Percentiles rank a stretch among this genome's conserved stretches.
Conservation (phyloP, 2,329 filamentous ascomycete genomes). For the Coleophoma crateriformis region DNA sequence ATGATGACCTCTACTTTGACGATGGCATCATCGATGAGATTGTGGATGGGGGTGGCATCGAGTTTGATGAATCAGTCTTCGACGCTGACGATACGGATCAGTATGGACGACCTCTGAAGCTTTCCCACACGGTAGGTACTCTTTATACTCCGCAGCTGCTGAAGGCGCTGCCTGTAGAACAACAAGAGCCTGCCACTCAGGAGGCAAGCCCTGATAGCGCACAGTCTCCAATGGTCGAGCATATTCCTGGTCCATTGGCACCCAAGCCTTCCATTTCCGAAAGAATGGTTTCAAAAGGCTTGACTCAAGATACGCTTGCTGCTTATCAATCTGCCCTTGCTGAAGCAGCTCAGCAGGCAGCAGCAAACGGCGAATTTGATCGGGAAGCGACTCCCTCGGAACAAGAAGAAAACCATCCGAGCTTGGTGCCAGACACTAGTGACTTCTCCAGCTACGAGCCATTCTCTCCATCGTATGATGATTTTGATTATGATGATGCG, state of each 20-base stretch:
- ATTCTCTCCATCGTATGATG: constrained; percentile 30
- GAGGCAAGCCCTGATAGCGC: background rate
- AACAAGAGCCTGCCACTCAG: background rate
- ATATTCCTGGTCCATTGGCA: constrained; percentile 8
- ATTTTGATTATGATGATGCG: constrained; percentile 53
- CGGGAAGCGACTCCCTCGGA: constrained; percentile 36
- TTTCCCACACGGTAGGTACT: constrained; percentile 20
- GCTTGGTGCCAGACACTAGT: constrained; percentile 34
- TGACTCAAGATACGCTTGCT: constrained; percentile 53
- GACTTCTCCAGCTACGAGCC: constrained; percentile 27
- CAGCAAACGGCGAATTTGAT: constrained; percentile 68
- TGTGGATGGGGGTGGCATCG: constrained; percentile 38
- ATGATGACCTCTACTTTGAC: constrained; percentile 67
- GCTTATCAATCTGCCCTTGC: constrained; percentile 82
- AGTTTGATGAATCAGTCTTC: constrained; percentile 71
- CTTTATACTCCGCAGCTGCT: constrained; percentile 21
- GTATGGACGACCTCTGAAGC: constrained; percentile 53
- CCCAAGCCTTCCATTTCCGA: constrained; percentile 16
- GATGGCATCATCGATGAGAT: constrained; percentile 48
- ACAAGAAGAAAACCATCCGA: constrained; percentile 25
- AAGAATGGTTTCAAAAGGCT: constrained; percentile 20
- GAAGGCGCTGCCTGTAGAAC: constrained; percentile 8
- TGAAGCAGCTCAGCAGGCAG: constrained; percentile 72
- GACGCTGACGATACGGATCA: constrained; percentile 61
- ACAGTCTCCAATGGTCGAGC: background rate